A percentile compares a stretch with the other conserved stretches of the same genome.
Evolutionary conservation across 2,329 filamentous ascomycete species (phyloP).

Genomic region (Colletotrichum navitas): DNA sequence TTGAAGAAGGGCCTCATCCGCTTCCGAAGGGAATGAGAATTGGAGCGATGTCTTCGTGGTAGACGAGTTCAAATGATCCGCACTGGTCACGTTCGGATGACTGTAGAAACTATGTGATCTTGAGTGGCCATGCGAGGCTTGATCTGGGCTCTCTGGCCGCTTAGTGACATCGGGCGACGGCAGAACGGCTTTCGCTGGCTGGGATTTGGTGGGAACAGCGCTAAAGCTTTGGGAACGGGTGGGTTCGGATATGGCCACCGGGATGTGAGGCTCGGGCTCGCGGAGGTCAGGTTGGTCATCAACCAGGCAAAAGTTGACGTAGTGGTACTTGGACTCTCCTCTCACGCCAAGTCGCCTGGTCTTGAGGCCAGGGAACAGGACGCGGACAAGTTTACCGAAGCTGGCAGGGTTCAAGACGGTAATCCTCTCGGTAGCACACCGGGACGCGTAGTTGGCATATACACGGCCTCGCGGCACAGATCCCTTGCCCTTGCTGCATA

Average conservation of each 20-base stretch:
- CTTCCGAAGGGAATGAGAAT: conserved; percentile 71
- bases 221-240: conserved; percentile 63
- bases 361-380: conserved; percentile 95
- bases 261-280: conserved; percentile 60
- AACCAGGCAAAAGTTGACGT: conserved; percentile 75
- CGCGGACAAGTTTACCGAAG: conserved; percentile 95
- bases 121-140: conserved; percentile 46
- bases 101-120: conserved; percentile 69
- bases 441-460: conserved; percentile 93
- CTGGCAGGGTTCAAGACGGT: conserved; percentile 96
- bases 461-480: conserved; percentile 94
- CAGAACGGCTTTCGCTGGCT: conserved; percentile 42
- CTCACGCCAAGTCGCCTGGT: conserved; percentile 92
- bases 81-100: conserved; percentile 65
- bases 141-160: conserved; percentile 35
- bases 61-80: conserved; percentile 70
- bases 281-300: conserved; percentile 67
- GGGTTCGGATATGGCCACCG: conserved; percentile 63
- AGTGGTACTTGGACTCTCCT: conserved; percentile 98
- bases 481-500: conserved; percentile 80
- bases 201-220: conserved; percentile 55
- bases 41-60: conserved; percentile 69
- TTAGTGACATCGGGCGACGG: conserved; percentile 49
- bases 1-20: conserved; percentile 64
- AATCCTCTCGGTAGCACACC: conserved; percentile 92